phyloP scores from a whole-genome alignment of 306 rosid genomes.

The Vigna reflexopilosa region DNA sequence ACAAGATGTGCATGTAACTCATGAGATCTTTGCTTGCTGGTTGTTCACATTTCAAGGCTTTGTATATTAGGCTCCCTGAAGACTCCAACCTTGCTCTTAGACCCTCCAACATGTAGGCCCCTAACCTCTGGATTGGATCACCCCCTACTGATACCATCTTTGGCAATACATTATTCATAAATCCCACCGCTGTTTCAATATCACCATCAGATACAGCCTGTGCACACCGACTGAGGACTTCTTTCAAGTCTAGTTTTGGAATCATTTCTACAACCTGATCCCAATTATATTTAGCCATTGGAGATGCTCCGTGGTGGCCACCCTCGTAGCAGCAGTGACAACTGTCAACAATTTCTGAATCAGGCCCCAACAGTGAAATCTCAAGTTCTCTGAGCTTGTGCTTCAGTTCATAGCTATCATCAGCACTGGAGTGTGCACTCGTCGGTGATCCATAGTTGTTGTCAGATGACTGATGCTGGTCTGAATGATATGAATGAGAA shows the following conservation, averaged over 20 bases:
- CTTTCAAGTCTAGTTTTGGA: slow-evolving; percentile 60
- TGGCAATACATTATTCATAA: slow-evolving; percentile 66
- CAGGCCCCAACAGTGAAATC: slow-evolving; percentile 72
- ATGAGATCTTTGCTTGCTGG: slow-evolving; percentile 80
- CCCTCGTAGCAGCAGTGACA: slow-evolving; percentile 52
- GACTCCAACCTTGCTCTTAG: slow-evolving; percentile 82
- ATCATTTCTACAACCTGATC: slow-evolving; percentile 52
- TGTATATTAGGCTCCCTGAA: slow-evolving; percentile 88
- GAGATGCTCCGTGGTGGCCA: slow-evolving; percentile 37
- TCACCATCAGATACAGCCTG: slow-evolving; percentile 57
- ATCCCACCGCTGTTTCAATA: slow-evolving; percentile 50
- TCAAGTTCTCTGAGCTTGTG: slow-evolving; percentile 71
- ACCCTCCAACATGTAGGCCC: slow-evolving; percentile 98
- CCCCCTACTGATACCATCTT: slow-evolving; percentile 89
- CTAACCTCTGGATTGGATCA: slow-evolving; percentile 78
- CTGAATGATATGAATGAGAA: slow-evolving; percentile 73
- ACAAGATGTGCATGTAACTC: slow-evolving; percentile 78
- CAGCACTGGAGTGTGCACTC: slow-evolving; percentile 71
- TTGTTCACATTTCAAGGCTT: slow-evolving; percentile 70
- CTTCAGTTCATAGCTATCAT: slow-evolving; percentile 59
- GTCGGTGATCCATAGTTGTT: slow-evolving; percentile 70
- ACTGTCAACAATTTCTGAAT: slow-evolving; percentile 68
- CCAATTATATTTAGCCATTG: slow-evolving; percentile 47
- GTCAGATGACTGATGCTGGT: slow-evolving; percentile 72
- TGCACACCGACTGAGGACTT: slow-evolving; percentile 69